Evolutionary conservation across 1,139 yeast species (phyloP).

Genomic region (Suhomyces bribrorum): DNA sequence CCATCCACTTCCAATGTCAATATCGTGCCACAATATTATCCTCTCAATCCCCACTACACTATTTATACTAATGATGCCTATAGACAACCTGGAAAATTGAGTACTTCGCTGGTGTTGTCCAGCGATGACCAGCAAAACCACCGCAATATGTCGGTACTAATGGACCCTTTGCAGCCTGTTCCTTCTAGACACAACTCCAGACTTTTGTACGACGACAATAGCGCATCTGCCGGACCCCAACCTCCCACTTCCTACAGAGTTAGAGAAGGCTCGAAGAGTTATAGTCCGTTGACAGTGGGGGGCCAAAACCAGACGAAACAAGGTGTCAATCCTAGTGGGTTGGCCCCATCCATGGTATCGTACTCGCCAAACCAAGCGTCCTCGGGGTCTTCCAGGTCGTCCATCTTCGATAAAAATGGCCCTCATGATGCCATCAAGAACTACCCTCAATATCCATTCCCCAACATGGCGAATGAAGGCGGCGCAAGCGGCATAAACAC

Average conservation of each 20-base stretch:
- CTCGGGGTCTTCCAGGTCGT: slow-evolving; percentile 11
- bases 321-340: neutral
- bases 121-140: slow-evolving; percentile 6
- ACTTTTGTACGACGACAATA: slow-evolving; percentile 8
- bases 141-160: slow-evolving; percentile 27
- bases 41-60: slow-evolving; percentile 40
- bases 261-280: slow-evolving; percentile 16
- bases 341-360: neutral
- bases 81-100: slow-evolving; percentile 8
- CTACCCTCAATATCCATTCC: slow-evolving; percentile 17
- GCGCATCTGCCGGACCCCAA: neutral
- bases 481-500: slow-evolving; percentile 2
- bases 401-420: slow-evolving; percentile 6
- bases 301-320: slow-evolving; percentile 6
- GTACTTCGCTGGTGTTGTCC: slow-evolving; percentile 10
- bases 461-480: slow-evolving; percentile 11
- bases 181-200: slow-evolving; percentile 18
- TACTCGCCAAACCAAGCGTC: slow-evolving; percentile 9
- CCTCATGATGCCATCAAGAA: slow-evolving; percentile 4
- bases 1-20: slow-evolving; percentile 22
- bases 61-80: slow-evolving; percentile 20
- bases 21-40: slow-evolving; percentile 38
- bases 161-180: slow-evolving; percentile 39
- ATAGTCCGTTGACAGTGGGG: slow-evolving; percentile 17
- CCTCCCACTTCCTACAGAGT: slow-evolving; percentile 3